Evolutionary conservation across 2,329 filamentous ascomycete species (phyloP).

Genomic region (Ceratocystis alfenasii): DNA sequence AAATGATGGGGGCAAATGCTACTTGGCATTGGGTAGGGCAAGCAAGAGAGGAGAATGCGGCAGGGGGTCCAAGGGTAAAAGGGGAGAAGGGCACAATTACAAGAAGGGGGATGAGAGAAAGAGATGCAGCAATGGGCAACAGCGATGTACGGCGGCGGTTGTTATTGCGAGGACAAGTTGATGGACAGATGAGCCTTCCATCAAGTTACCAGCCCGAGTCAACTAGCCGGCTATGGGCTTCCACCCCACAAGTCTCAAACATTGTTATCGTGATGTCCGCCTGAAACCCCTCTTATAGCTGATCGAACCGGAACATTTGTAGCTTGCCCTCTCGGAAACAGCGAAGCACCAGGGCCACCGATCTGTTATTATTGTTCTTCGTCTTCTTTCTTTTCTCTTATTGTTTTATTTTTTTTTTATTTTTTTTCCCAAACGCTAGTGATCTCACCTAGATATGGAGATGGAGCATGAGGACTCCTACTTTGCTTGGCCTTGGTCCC

Average conservation of each 20-base stretch:
- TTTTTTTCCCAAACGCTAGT: background rate
- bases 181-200: too few relatives aligned
- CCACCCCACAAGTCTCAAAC: background rate
- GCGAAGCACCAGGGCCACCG: background rate
- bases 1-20: too few relatives aligned
- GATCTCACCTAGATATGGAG: background rate
- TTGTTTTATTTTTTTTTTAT: too few relatives aligned
- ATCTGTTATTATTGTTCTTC: too few relatives aligned
- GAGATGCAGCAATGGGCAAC: background rate
- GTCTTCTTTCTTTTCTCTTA: too few relatives aligned
- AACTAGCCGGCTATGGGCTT: background rate
- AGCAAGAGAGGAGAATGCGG: background rate
- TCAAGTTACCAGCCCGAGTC: too few relatives aligned
- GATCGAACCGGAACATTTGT: conserved; percentile 10
- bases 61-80: background rate
- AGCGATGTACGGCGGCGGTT: too few relatives aligned
- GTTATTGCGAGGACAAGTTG: too few relatives aligned
- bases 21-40: background rate
- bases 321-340: background rate
- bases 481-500: too few relatives aligned
- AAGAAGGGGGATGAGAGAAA: background rate
- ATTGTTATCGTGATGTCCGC: conserved; percentile 10
- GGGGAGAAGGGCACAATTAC: background rate
- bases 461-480: too few relatives aligned
- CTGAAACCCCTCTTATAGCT: conserved; percentile 20